Conservation (phyloP, 495 filamentous ascomycete species). For the Tuber borchii region DNA sequence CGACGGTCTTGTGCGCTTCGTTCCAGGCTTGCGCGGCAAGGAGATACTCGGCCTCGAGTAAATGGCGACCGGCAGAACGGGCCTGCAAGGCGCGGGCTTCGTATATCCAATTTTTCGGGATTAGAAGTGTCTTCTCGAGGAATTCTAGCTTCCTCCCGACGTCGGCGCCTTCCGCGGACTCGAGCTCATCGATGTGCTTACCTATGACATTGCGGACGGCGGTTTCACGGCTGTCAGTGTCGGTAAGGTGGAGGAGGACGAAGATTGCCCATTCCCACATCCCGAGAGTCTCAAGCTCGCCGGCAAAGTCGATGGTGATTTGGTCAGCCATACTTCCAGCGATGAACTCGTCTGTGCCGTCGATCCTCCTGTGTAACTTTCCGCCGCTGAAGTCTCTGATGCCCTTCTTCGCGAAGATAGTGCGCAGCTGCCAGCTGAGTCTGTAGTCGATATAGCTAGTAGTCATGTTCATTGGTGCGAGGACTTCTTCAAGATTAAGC, state of each 20-base stretch:
- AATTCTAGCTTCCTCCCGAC: constrained; percentile 48
- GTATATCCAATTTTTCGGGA: constrained; percentile 75
- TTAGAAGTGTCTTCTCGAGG: constrained; percentile 55
- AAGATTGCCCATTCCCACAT: constrained; percentile 65
- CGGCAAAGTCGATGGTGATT: constrained; percentile 62
- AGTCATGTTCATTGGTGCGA: constrained; percentile 54
- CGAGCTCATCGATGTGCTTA: constrained; percentile 55
- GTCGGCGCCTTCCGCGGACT: constrained; percentile 47
- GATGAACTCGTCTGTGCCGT: constrained; percentile 44
- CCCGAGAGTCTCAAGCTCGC: constrained; percentile 60
- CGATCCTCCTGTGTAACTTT: constrained; percentile 26
- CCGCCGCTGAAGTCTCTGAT: constrained; percentile 50
- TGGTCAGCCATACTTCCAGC: constrained; percentile 53
- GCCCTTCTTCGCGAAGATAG: constrained; percentile 50
- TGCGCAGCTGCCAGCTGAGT: constrained; percentile 73
- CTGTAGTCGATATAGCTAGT: constrained; percentile 64
- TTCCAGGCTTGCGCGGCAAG: constrained; percentile 66
- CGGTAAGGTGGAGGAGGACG: constrained; percentile 68
- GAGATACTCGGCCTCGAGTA: constrained; percentile 60
- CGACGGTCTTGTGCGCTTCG: constrained; percentile 77
- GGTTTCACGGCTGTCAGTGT: constrained; percentile 55
- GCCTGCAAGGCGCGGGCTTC: constrained; percentile 79
- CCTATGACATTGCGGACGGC: constrained; percentile 65
- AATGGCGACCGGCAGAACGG: constrained; percentile 58
- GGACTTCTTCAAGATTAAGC: constrained; percentile 50